Evolutionary conservation across 2,329 filamentous ascomycete genomes (phyloP).

Genomic region (Aspergillus thermomutatus): DNA sequence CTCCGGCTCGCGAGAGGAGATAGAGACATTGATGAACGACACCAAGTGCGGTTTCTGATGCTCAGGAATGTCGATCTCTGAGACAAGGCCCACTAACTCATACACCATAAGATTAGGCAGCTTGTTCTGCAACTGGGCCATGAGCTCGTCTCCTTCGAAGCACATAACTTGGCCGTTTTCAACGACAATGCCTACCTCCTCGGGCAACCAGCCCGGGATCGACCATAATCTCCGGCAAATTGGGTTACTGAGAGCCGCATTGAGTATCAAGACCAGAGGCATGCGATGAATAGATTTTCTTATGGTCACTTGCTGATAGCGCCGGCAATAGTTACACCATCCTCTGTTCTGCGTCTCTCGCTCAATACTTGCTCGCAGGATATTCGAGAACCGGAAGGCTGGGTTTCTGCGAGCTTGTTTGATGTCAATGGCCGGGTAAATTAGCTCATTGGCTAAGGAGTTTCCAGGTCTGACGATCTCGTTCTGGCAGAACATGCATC

Average conservation of each 20-base stretch:
- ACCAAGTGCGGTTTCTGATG: slow-evolving; percentile 88
- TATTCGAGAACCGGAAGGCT: slow-evolving; percentile 70
- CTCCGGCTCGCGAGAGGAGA: slow-evolving; percentile 44
- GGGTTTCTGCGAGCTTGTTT: slow-evolving; percentile 50
- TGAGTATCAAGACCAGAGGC: slow-evolving; percentile 83
- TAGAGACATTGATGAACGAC: slow-evolving; percentile 77
- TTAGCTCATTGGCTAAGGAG: slow-evolving; percentile 78
- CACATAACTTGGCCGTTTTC: slow-evolving; percentile 91
- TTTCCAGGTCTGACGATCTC: slow-evolving; percentile 78
- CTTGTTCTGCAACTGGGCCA: slow-evolving; percentile 72
- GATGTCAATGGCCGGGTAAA: slow-evolving; percentile 64
- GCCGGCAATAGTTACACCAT: slow-evolving; percentile 87
- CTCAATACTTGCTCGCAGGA: slow-evolving; percentile 90
- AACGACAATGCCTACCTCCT: slow-evolving; percentile 89
- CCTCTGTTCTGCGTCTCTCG: slow-evolving; percentile 83
- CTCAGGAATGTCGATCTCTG: slow-evolving; percentile 82
- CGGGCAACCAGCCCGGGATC: slow-evolving; percentile 83
- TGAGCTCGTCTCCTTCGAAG: slow-evolving; percentile 88
- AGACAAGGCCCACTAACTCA: slow-evolving; percentile 83
- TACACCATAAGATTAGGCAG: slow-evolving; percentile 83
- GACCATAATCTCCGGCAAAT: slow-evolving; percentile 76
- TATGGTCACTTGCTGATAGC: slow-evolving; percentile 84
- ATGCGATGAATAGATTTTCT: slow-evolving; percentile 79
- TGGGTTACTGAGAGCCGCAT: slow-evolving; percentile 68
- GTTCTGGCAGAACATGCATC: slow-evolving; percentile 81